Percentiles rank a stretch among this genome's conserved stretches.
Conservation (phyloP, 2,329 filamentous ascomycete genomes). For the Sporothrix inflata region DNA sequence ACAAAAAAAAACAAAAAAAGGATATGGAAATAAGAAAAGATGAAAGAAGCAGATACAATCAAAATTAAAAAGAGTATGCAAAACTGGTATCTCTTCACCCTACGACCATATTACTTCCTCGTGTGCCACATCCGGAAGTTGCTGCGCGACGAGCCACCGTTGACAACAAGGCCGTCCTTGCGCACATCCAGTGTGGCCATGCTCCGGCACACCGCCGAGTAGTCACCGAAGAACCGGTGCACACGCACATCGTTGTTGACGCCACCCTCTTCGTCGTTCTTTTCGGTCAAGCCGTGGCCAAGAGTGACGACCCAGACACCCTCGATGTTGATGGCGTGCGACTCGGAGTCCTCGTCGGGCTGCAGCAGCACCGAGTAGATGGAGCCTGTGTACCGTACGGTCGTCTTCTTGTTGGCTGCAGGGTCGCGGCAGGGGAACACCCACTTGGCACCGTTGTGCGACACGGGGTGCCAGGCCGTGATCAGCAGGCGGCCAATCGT, state of each 20-base stretch:
- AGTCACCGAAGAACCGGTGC: slow-evolving; percentile 31
- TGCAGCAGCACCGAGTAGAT: slow-evolving; percentile 63
- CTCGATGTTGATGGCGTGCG: slow-evolving; percentile 56
- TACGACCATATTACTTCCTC: not conserved
- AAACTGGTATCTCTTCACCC: too few species aligned
- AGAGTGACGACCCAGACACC: slow-evolving; percentile 59
- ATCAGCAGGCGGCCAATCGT: slow-evolving; percentile 53
- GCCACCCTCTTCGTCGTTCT: slow-evolving; percentile 1
- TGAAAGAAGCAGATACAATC: not conserved
- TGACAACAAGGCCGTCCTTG: slow-evolving; percentile 48
- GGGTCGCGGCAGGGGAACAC: slow-evolving; percentile 39
- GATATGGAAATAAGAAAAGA: not conserved
- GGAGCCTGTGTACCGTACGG: slow-evolving; percentile 51
- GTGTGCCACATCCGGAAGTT: slow-evolving; percentile 29
- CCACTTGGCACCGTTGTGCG: slow-evolving; percentile 34
- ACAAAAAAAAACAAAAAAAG: not conserved
- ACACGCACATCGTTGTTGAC: slow-evolving; percentile 29
- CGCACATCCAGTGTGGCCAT: slow-evolving; percentile 44
- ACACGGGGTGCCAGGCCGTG: slow-evolving; percentile 64
- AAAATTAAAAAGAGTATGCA: not conserved
- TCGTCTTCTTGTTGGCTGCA: slow-evolving; percentile 32
- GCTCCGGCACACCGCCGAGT: slow-evolving; percentile 43
- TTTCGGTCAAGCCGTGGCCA: slow-evolving; percentile 56
- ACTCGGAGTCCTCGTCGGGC: slow-evolving; percentile 46
- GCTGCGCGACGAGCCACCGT: slow-evolving; percentile 42